Conservation (phyloP, 768 basidiomycete species). For the Leccinellum rugosiceps region DNA sequence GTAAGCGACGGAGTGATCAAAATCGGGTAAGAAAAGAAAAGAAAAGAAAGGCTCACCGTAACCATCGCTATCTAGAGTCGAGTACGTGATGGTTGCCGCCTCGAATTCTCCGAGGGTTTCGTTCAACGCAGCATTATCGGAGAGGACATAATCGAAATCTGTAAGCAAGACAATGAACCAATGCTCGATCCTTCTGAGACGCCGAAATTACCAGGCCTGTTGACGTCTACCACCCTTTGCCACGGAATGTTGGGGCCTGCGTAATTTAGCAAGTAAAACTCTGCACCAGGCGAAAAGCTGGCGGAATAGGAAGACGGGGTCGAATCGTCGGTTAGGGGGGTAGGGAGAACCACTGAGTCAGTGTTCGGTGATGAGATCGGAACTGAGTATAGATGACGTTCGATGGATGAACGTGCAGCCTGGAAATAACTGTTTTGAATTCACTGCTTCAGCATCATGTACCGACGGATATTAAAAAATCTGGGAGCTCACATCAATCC, state of each 20-base stretch:
- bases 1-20: constrained; percentile 17
- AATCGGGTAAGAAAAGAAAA: constrained; percentile 7
- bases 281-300: constrained; percentile 80
- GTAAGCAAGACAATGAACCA: constrained; percentile 3
- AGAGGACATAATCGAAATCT: constrained; percentile 67
- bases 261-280: constrained; percentile 81
- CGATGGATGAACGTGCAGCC: constrained; percentile 79
- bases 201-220: constrained; percentile 39
- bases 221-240: constrained; percentile 72
- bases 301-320: constrained; percentile 58
- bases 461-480: constrained; percentile 32
- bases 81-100: constrained; percentile 62
- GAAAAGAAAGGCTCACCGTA: constrained; percentile 49
- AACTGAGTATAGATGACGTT: constrained; percentile 82
- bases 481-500: constrained; percentile 62
- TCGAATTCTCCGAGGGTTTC: constrained; percentile 66
- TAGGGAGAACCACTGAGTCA: constrained; percentile 35
- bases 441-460: constrained; percentile 22
- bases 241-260: constrained; percentile 81
- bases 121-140: constrained; percentile 65
- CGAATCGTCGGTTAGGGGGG: constrained; percentile 49
- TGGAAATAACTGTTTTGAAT: constrained; percentile 70
- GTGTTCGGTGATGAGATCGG: constrained; percentile 54
- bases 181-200: not conserved
- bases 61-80: constrained; percentile 76